Conservation (phyloP, 768 basidiomycete species). For the Lenzites betulinus region DNA sequence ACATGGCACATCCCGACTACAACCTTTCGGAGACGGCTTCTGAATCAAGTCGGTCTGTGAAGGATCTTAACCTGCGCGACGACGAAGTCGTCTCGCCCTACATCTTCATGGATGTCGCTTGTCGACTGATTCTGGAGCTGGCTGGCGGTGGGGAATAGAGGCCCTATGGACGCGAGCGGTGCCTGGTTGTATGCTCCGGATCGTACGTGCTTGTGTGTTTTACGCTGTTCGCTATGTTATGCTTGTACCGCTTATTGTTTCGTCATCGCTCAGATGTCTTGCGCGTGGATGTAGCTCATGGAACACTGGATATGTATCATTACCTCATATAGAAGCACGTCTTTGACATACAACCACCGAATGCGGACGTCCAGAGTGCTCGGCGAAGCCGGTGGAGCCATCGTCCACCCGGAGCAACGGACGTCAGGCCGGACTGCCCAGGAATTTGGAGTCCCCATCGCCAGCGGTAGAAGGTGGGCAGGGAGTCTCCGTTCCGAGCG, state of each 20-base stretch:
- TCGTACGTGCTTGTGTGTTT: constrained; percentile 22
- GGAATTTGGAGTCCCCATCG: neutral
- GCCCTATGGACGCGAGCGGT: too few species aligned
- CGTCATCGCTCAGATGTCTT: constrained; percentile 1
- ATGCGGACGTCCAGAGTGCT: neutral
- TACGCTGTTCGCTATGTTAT: constrained; percentile 7
- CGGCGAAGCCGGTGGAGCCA: neutral
- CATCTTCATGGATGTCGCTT: constrained; percentile 96
- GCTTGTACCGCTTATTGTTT: constrained; percentile 15
- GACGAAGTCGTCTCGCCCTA: constrained; percentile 84
- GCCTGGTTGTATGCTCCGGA: constrained; percentile 1
- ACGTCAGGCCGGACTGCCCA: neutral
- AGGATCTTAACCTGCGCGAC: constrained; percentile 51
- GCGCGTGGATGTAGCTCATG: constrained; percentile 17
- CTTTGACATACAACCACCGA: neutral
- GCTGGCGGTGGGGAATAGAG: constrained; percentile 60
- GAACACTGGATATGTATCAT: constrained; percentile 16
- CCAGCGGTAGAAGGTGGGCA: neutral
- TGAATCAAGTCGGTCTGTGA: constrained; percentile 58
- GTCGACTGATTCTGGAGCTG: constrained; percentile 89
- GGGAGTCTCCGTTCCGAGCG: too few species aligned
- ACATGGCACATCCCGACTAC: constrained; percentile 54
- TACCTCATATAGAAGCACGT: constrained; percentile 2
- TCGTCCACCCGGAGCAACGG: neutral
- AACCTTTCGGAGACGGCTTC: constrained; percentile 54